Base-by-base conservation (phyloP, 805 yeast genomes). In the Metschnikowia noctiluminum region DNA sequence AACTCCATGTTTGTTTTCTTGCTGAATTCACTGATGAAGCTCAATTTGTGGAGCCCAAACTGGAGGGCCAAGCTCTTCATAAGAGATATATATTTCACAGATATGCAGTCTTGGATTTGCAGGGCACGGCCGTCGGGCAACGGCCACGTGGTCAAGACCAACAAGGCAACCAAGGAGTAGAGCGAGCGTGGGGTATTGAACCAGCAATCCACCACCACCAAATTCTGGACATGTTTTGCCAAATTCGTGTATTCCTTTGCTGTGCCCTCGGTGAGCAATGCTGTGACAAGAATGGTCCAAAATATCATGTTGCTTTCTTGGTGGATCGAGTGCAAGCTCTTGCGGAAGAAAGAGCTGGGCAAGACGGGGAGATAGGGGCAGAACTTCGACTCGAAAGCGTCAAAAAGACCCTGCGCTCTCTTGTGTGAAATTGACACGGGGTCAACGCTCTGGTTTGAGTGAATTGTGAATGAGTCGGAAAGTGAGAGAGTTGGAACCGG, bases 131-230 rank as follows among this genome's bases (percentile, higher is more conserved):
- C 58, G 28, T 60, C 56, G 6, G 76, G 77, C 31, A 73, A 60
- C 15, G 77, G 75, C 78, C 78, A 73, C 6, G 76, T 70, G 8
- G 77, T 71, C 46, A 73, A 62, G n/a, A 73, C 63, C 38, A 72
- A 58, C 35, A 73, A 63, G 6, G 76, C 64, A 16, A 69, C 61
- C 35, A 73, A 54, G 2, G 69, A 65, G 52, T 69, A 70, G 14
- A 71, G 65, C 10, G 74, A 69, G 53, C 78, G 63, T 13, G 78
- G 78, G n/a, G 77, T 73, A 40, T 63, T 62, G 44, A 68, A 60
- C 78, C 78, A 73, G 58, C 77, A 71, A 49, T 62, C 64, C 41
- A 66, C 65, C 43, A 71, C 75, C 30, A 73, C 74, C 53, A 73
- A 61, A 28, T 60, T 55, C 47, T 70, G 69, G 27, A 73, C 61